Evolutionary conservation across 208 protist genomes (phyloP).

Genomic region (Wallacemonas sp.): DNA sequence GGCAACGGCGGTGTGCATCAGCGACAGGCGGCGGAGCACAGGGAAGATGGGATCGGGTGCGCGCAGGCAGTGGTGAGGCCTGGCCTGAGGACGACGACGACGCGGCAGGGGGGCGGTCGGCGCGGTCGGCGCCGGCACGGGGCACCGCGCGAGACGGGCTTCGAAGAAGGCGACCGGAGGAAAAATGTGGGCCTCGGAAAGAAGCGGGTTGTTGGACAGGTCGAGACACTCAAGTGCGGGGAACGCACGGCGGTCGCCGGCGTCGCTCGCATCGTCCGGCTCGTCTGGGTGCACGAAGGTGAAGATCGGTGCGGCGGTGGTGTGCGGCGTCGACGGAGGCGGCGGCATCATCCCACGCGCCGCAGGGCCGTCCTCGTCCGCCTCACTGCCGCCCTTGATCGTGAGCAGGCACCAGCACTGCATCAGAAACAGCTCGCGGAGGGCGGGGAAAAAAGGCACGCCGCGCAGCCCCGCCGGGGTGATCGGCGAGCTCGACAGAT

Average conservation of each 20-base stretch:
- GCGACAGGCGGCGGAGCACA: constrained; percentile 7
- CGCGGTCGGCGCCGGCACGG: neutral
- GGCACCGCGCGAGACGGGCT: neutral
- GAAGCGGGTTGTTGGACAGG: constrained; percentile 26
- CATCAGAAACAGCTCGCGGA: constrained; percentile 12
- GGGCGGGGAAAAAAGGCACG: constrained; percentile 12
- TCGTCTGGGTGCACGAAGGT: neutral
- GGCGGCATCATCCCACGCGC: no score
- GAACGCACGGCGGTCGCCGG: neutral
- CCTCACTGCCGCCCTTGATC: neutral
- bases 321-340: neutral
- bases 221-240: constrained; percentile 11
- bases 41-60: constrained; percentile 2
- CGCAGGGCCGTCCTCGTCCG: no score
- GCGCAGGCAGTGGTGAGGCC: no score
- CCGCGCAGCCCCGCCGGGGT: neutral
- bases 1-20: constrained; percentile 26
- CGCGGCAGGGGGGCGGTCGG: neutral
- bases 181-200: constrained; percentile 19
- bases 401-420: neutral
- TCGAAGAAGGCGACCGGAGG: neutral
- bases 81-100: neutral
- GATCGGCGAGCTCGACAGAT: constrained; percentile 8
- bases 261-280: neutral
- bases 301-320: neutral